Evolutionary conservation across 352 stramenopile genomes (phyloP), one percentile per base, ranked within the genome.

Genomic region (Pelagophyceae sp.): DNA sequence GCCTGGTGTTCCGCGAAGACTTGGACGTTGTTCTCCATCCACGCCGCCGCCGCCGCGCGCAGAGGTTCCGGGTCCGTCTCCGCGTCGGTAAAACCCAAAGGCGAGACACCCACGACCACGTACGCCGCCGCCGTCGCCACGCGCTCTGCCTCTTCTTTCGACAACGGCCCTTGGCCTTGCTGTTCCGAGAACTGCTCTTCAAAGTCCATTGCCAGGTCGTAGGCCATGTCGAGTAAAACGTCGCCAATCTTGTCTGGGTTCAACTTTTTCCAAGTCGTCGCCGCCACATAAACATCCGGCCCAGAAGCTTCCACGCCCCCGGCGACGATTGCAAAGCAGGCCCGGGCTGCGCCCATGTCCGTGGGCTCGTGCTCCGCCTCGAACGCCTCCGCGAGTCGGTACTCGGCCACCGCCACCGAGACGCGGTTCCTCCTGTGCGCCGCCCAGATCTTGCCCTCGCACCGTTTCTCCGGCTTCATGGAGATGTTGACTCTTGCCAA

Each of bases 401-500:
- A 27, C 70, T 80, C 76, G 32, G 69, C 76, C 2, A 31, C 61
- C 19, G 74, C 33, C 23, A 80, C 70, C 1, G 23, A 2, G 35
- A 11, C 38, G 5, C 11, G 33, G 67, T 80, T 31, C 17, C 69
- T 37, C 67, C 37, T 27, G 45, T 77, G 3, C 54, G 27, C 19
- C 40, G 29, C 70, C 76, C 76, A 80, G 40, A 80, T 77, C 38
- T 19, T 15, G n/a, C 60, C 76, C 45, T 80, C 76, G 27, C 35
- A 29, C 69, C 54, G 61, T 25, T 45, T 40, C 51, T 32, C 76
- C 51, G 40, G 32, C 31, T 38, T 77, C 76, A 77, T 76, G 76
- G 76, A 25, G 38, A 71, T 63, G 70, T 77, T 77, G 29, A 61
- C 58, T 6, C 76, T 63, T 27, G 50, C 65, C 27, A 67, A n/a